Conservation (phyloP, 805 yeast genomes). For the Blastobotrys robertii region DNA sequence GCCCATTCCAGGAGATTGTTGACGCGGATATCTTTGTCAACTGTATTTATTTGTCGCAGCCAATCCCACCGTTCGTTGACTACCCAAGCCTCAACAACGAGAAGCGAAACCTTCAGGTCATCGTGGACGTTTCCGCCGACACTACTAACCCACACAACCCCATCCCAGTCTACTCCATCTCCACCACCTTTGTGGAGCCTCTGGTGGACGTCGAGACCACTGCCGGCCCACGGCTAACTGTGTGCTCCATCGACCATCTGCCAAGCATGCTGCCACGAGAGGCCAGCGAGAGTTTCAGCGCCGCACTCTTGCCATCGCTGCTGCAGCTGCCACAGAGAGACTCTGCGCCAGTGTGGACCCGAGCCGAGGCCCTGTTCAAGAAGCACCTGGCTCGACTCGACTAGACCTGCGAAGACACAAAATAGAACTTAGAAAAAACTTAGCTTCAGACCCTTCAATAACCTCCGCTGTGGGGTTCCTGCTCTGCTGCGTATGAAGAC, state of each 20-base stretch:
- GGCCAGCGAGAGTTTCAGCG: constrained; percentile 84
- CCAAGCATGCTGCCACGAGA: constrained; percentile 96
- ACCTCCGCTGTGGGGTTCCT: background rate
- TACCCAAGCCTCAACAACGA: constrained; percentile 52
- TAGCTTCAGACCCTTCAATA: too few relatives aligned
- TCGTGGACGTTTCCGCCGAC: constrained; percentile 97
- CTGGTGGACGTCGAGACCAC: constrained; percentile 76
- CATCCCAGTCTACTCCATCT: constrained; percentile 82
- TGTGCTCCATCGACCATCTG: constrained; percentile 90
- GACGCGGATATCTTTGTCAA: constrained; percentile 82
- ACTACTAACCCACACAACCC: constrained; percentile 99
- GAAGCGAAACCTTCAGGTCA: constrained; percentile 74
- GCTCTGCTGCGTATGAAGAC: too few relatives aligned
- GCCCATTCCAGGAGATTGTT: constrained; percentile 91
- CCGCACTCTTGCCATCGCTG: constrained; percentile 82
- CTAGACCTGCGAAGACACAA: background rate
- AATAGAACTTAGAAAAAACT: background rate
- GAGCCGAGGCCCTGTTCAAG: constrained; percentile 75
- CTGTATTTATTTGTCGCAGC: constrained; percentile 89
- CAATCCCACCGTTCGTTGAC: constrained; percentile 87
- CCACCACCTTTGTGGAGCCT: constrained; percentile 86
- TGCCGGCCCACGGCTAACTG: constrained; percentile 78
- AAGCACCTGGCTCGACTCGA: constrained; percentile 69
- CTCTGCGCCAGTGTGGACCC: constrained; percentile 82
- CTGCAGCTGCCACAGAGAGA: constrained; percentile 74